A percentile compares a stretch with the other conserved stretches of the same genome.
phyloP scores from a whole-genome alignment of 192 early-diverging fungal species.

The Backusella circina region DNA sequence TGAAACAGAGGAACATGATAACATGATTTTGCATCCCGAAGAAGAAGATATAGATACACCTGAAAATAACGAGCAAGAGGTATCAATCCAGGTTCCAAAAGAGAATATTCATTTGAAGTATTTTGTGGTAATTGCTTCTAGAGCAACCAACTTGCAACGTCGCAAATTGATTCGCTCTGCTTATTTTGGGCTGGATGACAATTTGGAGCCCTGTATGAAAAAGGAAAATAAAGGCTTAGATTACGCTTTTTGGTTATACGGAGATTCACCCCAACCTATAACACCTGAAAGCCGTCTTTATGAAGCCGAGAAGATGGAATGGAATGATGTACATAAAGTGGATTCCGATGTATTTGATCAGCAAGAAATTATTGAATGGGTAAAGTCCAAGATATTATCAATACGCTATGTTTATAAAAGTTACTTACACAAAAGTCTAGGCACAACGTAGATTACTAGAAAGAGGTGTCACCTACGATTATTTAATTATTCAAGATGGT shows the following conservation, averaged over 20 bases:
- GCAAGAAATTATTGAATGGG: constrained; percentile 16
- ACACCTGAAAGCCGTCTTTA: constrained; percentile 27
- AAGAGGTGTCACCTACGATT: constrained; percentile 32
- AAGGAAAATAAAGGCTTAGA: constrained; percentile 30
- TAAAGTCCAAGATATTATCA: neutral
- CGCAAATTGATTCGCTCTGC: constrained; percentile 46
- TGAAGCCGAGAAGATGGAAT: constrained; percentile 51
- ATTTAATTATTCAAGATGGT: constrained; percentile 34
- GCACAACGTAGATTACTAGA: neutral
- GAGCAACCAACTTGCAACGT: constrained; percentile 31
- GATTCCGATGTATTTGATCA: constrained; percentile 16
- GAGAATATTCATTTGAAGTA: constrained; percentile 37
- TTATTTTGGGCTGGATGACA: constrained; percentile 50
- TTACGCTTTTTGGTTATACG: constrained; percentile 45
- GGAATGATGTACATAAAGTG: constrained; percentile 38
- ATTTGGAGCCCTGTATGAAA: constrained; percentile 43
- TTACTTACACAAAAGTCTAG: neutral
- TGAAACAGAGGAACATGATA: neutral
- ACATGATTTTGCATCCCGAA: neutral
- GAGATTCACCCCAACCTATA: neutral
- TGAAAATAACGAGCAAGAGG: neutral
- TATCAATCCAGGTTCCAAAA: neutral
- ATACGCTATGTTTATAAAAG: neutral
- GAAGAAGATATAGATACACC: neutral
- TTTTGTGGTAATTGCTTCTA: constrained; percentile 48